Evolutionary conservation across 148 eudicot genomes (phyloP), one percentile per base, ranked within the genome.

Genomic region (Silene latifolia): DNA sequence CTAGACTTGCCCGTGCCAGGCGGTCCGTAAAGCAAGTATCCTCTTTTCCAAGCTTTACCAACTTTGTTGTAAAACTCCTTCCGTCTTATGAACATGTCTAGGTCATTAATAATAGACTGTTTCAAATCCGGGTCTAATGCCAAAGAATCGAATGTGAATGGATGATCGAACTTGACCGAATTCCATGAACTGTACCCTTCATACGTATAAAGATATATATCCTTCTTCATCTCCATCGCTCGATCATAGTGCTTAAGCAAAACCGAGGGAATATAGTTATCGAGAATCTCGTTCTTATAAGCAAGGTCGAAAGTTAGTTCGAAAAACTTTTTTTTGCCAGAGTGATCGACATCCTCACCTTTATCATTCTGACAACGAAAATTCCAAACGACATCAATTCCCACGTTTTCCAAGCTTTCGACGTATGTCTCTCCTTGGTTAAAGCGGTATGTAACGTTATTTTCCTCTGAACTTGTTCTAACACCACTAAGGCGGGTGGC

Each of bases 1-100:
- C 88, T 88, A 7, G 92, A 87, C 35, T 89, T 89, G 4, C 92
- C 92, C 0, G 90, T 89, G 72, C 90, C 92, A 0, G 88, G 85
- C 0, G 90, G 90, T 0, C 92, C 89, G 21, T 83, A 89, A 80
- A 89, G 48, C 24, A 75, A 75, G 27, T 75, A 80, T 23, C 82
- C 79, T 47, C 82, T 54, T 57, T 80, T 80, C 79, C 82, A 80
- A 17, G 79, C 79, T 47, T 64, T 75, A 18, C 82, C 79, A 53
- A 71, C 74, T 24, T 61, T 75, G 5, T 63, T 69, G 44, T 80
- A 80, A 18, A 62, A 80, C 67, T 75, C 79, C 8, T 48, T 75
- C 17, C 82, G 39, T 53, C 23, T 63, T 11, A 75, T 32, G 63
- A 80, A 80, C 72, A 67, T 69, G 72, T 80, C 76, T 23, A 75